phyloP scores from a whole-genome alignment of 1,139 yeast species.

The Dujonia santamariae region DNA sequence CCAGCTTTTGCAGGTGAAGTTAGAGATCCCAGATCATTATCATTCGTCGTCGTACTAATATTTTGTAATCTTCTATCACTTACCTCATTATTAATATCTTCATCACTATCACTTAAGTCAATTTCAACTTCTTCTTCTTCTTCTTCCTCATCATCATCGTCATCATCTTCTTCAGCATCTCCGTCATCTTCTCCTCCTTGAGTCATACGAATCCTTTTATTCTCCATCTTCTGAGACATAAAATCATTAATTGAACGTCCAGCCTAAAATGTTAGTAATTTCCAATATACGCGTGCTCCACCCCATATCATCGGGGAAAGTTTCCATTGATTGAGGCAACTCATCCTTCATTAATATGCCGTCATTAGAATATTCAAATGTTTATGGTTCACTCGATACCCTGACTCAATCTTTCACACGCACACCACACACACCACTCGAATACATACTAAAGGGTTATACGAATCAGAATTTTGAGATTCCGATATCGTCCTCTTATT shows the following conservation, averaged over 20 bases:
- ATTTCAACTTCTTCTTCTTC: constrained; percentile 5
- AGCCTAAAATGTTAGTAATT: constrained; percentile 10
- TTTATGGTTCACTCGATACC: no score
- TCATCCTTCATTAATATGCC: no score
- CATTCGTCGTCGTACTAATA: no score
- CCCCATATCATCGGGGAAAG: no score
- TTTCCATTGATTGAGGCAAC: no score
- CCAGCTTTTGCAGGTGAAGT: constrained; percentile 46
- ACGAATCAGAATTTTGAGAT: constrained; percentile 8
- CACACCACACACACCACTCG: no score
- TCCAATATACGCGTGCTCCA: no score
- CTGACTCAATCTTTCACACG: no score
- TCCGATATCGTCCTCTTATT: constrained; percentile 2
- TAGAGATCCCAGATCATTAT: no score
- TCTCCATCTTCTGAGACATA: constrained; percentile 15
- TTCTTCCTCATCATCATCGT: constrained; percentile 6
- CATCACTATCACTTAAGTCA: no score
- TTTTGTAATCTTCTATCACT: no score
- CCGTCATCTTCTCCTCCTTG: constrained; percentile 8
- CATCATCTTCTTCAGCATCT: constrained; percentile 5
- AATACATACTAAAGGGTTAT: constrained; percentile 13
- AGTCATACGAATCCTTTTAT: constrained; percentile 11
- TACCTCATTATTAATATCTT: neutral
- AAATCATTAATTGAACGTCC: constrained; percentile 14
- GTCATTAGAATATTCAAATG: no score